Evolutionary conservation across 1,284 basidiomycete genomes (phyloP), one percentile per base, ranked within the genome.

Genomic region (Trichosporon asahii): DNA sequence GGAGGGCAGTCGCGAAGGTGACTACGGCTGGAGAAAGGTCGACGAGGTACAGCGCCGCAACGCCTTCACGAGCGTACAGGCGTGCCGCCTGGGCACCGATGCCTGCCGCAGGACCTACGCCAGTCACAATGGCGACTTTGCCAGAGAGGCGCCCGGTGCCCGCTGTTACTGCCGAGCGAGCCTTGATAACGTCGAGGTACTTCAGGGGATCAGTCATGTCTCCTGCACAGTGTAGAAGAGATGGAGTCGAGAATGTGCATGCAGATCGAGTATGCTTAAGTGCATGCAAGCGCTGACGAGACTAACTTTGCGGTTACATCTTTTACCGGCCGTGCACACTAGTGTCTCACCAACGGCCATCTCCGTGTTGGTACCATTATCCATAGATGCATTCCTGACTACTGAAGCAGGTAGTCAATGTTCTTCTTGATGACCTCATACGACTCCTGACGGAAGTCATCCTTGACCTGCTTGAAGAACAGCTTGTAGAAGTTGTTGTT

Each of bases 41-140:
- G 40, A 95, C 82, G 23, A 95, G 85, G 81, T 95, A 98, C 25
- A 98, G 86, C 78, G 91, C 92, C 69, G 86, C 87, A 66, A 91
- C 93, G 67, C 93, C 93, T 94, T 81, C 68, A 61, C 46, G 64
- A 27, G 44, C 55, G 14, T 57, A 49, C 23, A 73, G 63, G 46
- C 53, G 31, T 25, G 67, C 46, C 46, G 25, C 60, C 29, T 64
- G 40, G n/a, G 69, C 68, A 2, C 93, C 93, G 73, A 95, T 95
- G 29, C 93, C 93, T 77, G 90, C 89, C 74, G 91, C 78, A n/a
- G 91, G 93, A 27, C 90, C 90, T 25, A 90, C 92, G 18, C 95
- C 95, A 0, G 95, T 97, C 73, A 97, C 88, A 74, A 97, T 88
- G 77, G 91, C 93, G n/a, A 95, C 92, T 82, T 95, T 96, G 74